phyloP scores from a whole-genome alignment of 257 asterid genomes.

The Mentha longifolia region DNA sequence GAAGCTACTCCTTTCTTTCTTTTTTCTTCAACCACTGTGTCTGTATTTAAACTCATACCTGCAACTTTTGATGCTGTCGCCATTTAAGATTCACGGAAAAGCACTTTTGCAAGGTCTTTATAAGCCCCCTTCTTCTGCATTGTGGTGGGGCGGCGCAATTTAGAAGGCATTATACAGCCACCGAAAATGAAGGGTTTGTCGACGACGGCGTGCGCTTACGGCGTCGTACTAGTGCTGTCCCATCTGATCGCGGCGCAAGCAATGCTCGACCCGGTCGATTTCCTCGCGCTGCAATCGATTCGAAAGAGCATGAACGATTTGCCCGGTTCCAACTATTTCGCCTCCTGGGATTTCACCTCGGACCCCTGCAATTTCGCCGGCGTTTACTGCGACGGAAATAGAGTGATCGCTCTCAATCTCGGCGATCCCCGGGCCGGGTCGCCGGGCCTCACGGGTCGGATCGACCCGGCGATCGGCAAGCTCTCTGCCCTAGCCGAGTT shows the following conservation, averaged over 20 bases:
- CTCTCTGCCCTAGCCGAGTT: slow-evolving; percentile 68
- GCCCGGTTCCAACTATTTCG: slow-evolving; percentile 76
- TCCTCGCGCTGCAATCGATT: slow-evolving; percentile 82
- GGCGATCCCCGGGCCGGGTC: slow-evolving; percentile 95
- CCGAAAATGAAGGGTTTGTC: slow-evolving; percentile 29
- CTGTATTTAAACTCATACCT: slow-evolving; percentile 36
- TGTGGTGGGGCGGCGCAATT: not conserved
- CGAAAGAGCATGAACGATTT: slow-evolving; percentile 66
- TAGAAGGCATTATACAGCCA: not conserved
- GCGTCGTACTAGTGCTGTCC: slow-evolving; percentile 29
- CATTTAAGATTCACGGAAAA: slow-evolving; percentile 75
- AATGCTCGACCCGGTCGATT: slow-evolving; percentile 82
- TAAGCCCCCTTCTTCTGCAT: slow-evolving; percentile 35
- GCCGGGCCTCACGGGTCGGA: slow-evolving; percentile 67
- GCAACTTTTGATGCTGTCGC: slow-evolving; percentile 55
- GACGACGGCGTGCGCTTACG: slow-evolving; percentile 13
- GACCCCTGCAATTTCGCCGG: slow-evolving; percentile 90
- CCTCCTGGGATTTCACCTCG: slow-evolving; percentile 92
- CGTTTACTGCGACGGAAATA: slow-evolving; percentile 68
- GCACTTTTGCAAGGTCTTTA: slow-evolving; percentile 42
- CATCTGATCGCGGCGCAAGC: slow-evolving; percentile 42
- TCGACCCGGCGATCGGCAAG: slow-evolving; percentile 76
- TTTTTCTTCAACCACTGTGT: slow-evolving; percentile 9
- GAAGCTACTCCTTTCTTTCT: slow-evolving; percentile 55
- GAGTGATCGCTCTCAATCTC: slow-evolving; percentile 74